Conservation (phyloP, 2,329 filamentous ascomycete genomes). For the Curvularia sp. region DNA sequence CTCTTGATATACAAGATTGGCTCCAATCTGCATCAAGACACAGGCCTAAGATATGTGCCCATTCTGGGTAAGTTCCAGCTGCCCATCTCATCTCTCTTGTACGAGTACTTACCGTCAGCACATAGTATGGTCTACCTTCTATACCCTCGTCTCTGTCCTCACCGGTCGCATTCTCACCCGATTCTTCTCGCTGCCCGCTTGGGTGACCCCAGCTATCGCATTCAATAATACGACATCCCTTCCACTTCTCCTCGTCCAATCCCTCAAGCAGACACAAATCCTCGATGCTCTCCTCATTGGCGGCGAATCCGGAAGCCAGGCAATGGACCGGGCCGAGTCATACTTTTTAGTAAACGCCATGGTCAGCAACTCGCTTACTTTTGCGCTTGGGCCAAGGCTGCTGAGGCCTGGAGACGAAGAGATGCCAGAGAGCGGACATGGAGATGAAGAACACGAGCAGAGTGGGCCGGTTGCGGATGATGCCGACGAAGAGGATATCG, state of each 20-base stretch:
- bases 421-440: constrained; percentile 45
- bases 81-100: not conserved
- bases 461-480: constrained; percentile 34
- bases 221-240: constrained; percentile 67
- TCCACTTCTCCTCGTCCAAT: constrained; percentile 61
- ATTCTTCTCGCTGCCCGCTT: constrained; percentile 59
- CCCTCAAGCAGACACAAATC: constrained; percentile 64
- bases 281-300: constrained; percentile 58
- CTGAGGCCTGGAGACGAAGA: constrained; percentile 59
- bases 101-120: constrained; percentile 17
- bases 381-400: constrained; percentile 67
- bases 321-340: constrained; percentile 66
- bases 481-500: constrained; percentile 28
- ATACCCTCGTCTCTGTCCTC: constrained; percentile 59
- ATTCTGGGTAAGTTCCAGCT: constrained; percentile 51
- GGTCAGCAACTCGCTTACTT: constrained; percentile 68
- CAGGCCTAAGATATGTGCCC: constrained; percentile 58
- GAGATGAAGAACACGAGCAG: constrained; percentile 2
- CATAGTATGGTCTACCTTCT: constrained; percentile 60
- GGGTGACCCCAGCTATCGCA: constrained; percentile 62
- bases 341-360: constrained; percentile 73
- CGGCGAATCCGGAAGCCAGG: constrained; percentile 54
- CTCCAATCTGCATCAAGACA: constrained; percentile 58
- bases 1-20: constrained; percentile 63
- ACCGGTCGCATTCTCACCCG: constrained; percentile 56